Percentiles rank a stretch among this genome's conserved stretches.
These are phyloP conservation scores for Lactarius hatsudake DNA, from an alignment of 768 basidiomycete genomes.

Conservation along the genomic window DNA sequence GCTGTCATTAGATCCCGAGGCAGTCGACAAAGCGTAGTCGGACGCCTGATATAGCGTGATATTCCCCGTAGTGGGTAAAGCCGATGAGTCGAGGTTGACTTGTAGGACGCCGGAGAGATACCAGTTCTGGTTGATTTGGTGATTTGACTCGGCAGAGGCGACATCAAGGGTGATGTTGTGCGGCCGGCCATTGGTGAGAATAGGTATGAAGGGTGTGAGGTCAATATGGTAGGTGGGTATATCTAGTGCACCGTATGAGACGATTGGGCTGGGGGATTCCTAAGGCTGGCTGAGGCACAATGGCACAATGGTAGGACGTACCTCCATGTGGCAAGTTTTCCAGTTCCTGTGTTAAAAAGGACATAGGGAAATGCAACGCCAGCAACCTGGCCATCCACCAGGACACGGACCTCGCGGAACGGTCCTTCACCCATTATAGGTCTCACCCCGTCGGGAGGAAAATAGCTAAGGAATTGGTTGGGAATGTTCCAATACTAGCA, in stretches of 20 bases:
- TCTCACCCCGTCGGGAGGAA: constrained; percentile 42
- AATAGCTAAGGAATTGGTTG: constrained; percentile 51
- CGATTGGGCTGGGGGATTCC: too few relatives aligned
- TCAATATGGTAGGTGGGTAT: too few relatives aligned
- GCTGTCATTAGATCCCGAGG: too few relatives aligned
- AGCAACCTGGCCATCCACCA: constrained; percentile 54
- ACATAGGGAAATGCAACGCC: constrained; percentile 56
- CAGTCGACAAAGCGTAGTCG: constrained; percentile 49
- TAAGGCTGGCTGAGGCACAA: neutral
- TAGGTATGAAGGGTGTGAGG: too few relatives aligned
- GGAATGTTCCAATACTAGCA: constrained; percentile 64
- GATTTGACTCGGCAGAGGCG: too few relatives aligned
- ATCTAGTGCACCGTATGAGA: too few relatives aligned
- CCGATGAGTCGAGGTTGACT: too few relatives aligned
- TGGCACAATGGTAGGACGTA: constrained; percentile 29
- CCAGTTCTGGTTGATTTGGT: too few relatives aligned
- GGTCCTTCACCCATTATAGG: constrained; percentile 49
- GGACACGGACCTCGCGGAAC: constrained; percentile 59
- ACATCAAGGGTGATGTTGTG: too few relatives aligned
- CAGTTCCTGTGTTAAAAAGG: neutral
- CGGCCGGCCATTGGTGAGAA: too few relatives aligned
- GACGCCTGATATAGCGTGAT: constrained; percentile 59
- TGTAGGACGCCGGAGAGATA: too few relatives aligned
- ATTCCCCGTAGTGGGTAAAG: constrained; percentile 53
- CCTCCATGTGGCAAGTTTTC: constrained; percentile 67